These are phyloP conservation scores for Pleurotus eryngii DNA, from an alignment of 768 basidiomycete genomes.

Conservation along the genomic window DNA sequence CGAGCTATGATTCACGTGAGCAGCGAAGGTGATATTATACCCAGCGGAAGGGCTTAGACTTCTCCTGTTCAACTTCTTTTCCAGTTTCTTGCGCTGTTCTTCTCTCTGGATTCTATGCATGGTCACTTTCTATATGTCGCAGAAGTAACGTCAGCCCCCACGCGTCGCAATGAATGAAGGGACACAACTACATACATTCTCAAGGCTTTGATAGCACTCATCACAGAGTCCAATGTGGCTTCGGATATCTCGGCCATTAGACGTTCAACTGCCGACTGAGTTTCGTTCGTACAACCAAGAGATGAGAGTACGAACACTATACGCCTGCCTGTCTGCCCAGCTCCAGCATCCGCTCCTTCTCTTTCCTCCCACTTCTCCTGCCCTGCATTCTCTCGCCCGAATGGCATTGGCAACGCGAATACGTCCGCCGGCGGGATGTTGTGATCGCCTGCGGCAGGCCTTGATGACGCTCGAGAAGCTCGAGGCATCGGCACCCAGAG, in stretches of 20 bases:
- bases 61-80: conserved; percentile 5
- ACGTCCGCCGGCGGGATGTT: conserved; percentile 19
- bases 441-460: conserved; percentile 25
- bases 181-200: conserved; percentile 7
- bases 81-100: conserved; percentile 2
- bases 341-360: conserved; percentile 42
- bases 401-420: conserved; percentile 9
- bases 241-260: conserved; percentile 12
- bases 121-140: background rate
- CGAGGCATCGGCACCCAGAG: background rate
- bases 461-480: conserved; percentile 11
- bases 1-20: too few relatives aligned
- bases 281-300: background rate
- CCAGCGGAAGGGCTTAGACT: conserved; percentile 2
- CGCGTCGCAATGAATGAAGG: background rate
- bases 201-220: conserved; percentile 8
- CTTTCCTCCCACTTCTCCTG: conserved; percentile 40
- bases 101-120: conserved; percentile 8
- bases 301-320: conserved; percentile 36
- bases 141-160: background rate
- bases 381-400: conserved; percentile 16
- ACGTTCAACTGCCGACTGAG: background rate
- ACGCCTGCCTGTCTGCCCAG: conserved; percentile 47
- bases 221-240: conserved; percentile 11
- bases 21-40: background rate